Evolutionary conservation across 2,329 filamentous ascomycete genomes (phyloP), one percentile per base, ranked within the genome.

Genomic region (Ceratocystiopsis brevicomis): DNA sequence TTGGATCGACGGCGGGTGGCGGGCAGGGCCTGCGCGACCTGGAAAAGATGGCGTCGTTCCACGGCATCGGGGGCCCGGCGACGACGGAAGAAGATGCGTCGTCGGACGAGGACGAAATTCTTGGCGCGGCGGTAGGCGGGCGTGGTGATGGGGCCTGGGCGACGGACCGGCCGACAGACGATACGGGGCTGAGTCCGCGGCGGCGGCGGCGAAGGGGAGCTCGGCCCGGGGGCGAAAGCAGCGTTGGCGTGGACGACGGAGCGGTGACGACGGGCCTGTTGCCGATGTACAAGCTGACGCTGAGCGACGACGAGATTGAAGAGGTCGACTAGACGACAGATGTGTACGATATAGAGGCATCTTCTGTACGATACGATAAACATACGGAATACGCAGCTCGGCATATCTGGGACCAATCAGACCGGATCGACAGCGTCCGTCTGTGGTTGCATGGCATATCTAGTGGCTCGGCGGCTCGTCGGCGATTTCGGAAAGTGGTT

Each of bases 221-320:
- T 54, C 38, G 18, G 15, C 1, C 49, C 50, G 57, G 49, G 19
- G 47, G 38, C 38, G 50, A 42, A 44, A 48, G 44, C 45, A 49
- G 40, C 43, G 53, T 52, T 42, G 47, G 51, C 39, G 48, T 54
- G 11, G 55, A 62, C 38, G 59, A 60, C 3, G 19, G 19, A 6
- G 19, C 19, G 19, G 59, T 64, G 25, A 18, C 41, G 34, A 34
- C 21, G 5, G 45, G 49, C 9, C 54, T 69, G 19, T 21, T 21
- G 49, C 62, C 67, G 37, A 69, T 76, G 48, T 73, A 77, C 56
- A 81, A 78, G 52, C 60, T 87, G 49, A 72, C 84, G 38, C 61
- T 88, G 37, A 84, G 78, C 51, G 83, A 90, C 53, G 83, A 90
- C 60, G 83, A 90, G 63, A 88, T 90, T 55, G 81, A 86, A 57